Evolutionary conservation across 768 basidiomycete genomes (phyloP), one percentile per base, ranked within the genome.

Genomic region (Steccherinum ochraceum): DNA sequence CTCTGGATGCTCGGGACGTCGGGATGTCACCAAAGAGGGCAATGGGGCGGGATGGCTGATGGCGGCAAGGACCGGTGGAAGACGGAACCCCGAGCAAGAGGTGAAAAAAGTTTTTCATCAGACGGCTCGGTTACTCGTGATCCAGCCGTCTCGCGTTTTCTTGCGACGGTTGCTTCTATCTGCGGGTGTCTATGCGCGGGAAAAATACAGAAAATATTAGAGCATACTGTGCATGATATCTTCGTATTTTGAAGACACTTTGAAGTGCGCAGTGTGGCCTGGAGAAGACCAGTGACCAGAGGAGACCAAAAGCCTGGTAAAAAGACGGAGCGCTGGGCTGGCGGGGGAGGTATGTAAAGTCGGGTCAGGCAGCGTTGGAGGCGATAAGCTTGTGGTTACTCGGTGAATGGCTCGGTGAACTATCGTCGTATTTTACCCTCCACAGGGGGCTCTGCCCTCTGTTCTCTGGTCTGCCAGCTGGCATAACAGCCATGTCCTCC

Each of bases 331-430:
- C 58, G 61, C 58, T 48, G 27, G 40, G 24, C 19, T 49, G 46
- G 24, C 24, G 52, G 52, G 56, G 46, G 25, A 23, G 48, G 47
- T 30, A 26, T 54, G 52, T 35, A 42, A 45, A 41, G 45, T 16
- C 41, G 45, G 51, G 45, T 16, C n/a, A 12, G 49, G 23, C 52
- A 46, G 41, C 53, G 58, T 53, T 48, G 40, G 43, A 46, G 51
- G 58, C 60, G 61, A 62, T 62, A 30, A 50, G 55, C 54, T 52
- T 48, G 19, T 44, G 42, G 25, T 60, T 60, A 61, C 66, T 68
- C 67, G 65, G 65, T 66, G 67, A 66, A 66, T 68, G 65, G 64
- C 64, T 66, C 67, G 67, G 65, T 67, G 65, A 66, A 63, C 58
- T 51, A 20, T 47, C 24, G 7, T 26, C 30, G 49, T 54, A 55